Percentiles rank a stretch among this genome's conserved stretches.
These are phyloP conservation scores for Torulaspora maleeae DNA, from an alignment of 805 yeast species.

Conservation along the genomic window DNA sequence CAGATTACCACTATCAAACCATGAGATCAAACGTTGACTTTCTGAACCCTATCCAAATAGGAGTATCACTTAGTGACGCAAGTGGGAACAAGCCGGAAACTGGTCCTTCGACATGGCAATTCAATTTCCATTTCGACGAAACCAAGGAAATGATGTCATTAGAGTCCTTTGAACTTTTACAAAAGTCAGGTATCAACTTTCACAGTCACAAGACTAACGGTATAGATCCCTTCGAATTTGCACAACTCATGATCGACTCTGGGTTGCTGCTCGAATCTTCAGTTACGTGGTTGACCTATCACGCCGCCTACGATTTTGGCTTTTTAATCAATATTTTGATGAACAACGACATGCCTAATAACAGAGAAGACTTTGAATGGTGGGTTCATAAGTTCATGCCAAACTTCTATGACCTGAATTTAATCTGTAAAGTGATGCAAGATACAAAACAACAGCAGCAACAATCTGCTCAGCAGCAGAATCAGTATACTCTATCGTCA, in stretches of 20 bases:
- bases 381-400: constrained; percentile 75
- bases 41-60: constrained; percentile 79
- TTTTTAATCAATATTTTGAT: constrained; percentile 73
- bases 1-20: constrained; percentile 95
- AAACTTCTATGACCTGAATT: constrained; percentile 75
- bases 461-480: constrained; percentile 18
- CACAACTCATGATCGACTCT: constrained; percentile 77
- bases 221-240: constrained; percentile 71
- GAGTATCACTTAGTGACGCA: constrained; percentile 66
- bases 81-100: constrained; percentile 65
- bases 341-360: constrained; percentile 72
- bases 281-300: constrained; percentile 87
- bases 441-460: constrained; percentile 27
- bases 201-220: constrained; percentile 70
- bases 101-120: constrained; percentile 86
- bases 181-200: constrained; percentile 80
- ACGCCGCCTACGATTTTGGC: constrained; percentile 92
- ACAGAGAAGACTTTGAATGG: constrained; percentile 70
- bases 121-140: constrained; percentile 81
- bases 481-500: constrained; percentile 43
- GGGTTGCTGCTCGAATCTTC: constrained; percentile 68
- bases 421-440: constrained; percentile 37
- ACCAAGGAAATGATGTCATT: constrained; percentile 77
- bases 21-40: constrained; percentile 87
- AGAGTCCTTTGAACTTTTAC: constrained; percentile 74